phyloP scores from a whole-genome alignment of 441 rosid species.

The Erodium chrysanthum region DNA sequence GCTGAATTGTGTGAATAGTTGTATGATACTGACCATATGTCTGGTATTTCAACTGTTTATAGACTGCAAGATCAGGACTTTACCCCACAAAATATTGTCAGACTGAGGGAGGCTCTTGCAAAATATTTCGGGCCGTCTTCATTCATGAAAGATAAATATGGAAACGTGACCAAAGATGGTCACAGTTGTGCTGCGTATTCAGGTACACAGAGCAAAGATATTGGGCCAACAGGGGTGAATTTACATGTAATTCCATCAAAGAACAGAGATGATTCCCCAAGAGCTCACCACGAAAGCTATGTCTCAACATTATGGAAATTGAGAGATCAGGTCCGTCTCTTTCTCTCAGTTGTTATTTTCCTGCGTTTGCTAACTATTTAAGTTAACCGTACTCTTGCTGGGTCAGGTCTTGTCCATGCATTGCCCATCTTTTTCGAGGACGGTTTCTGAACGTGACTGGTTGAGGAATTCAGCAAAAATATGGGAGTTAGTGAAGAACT shows the following conservation, averaged over 20 bases:
- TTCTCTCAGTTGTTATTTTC: neutral
- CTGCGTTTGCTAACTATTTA: neutral
- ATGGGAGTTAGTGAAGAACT: conserved; percentile 69
- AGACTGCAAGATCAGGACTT: conserved; percentile 55
- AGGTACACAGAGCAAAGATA: conserved; percentile 16
- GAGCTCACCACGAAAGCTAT: conserved; percentile 46
- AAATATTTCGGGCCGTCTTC: conserved; percentile 45
- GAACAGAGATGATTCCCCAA: conserved; percentile 35
- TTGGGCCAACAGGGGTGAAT: conserved; percentile 25
- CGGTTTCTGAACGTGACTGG: conserved; percentile 75
- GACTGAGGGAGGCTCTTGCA: conserved; percentile 37
- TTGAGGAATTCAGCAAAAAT: conserved; percentile 64
- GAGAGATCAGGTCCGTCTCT: conserved; percentile 49
- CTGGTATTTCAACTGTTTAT: conserved; percentile 16
- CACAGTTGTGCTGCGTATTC: conserved; percentile 5
- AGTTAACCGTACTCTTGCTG: neutral
- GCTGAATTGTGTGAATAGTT: neutral
- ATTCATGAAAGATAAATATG: conserved; percentile 30
- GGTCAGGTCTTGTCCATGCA: conserved; percentile 53
- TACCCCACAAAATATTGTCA: conserved; percentile 26
- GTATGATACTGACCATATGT: neutral
- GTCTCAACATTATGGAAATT: conserved; percentile 38
- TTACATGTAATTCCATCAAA: conserved; percentile 43
- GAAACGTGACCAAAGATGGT: conserved; percentile 23
- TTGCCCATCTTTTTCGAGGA: conserved; percentile 40